Evolutionary conservation across 257 asterid species (phyloP).

Genomic region (Solanum rostratum): DNA sequence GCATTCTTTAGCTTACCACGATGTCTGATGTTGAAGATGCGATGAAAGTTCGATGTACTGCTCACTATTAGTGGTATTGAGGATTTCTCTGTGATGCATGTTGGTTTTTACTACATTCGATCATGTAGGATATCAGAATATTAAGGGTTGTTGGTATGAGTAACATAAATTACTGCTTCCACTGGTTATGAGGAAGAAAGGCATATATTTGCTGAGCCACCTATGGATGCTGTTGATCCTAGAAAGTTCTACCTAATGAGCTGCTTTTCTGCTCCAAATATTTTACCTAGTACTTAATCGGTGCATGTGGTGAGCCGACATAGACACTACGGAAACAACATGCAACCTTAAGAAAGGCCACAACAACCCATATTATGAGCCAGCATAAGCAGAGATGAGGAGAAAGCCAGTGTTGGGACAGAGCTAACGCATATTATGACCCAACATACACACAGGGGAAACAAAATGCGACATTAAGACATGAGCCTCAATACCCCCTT

Average conservation of each 20-base stretch:
- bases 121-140: background rate
- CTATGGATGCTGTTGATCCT: background rate
- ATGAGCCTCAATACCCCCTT: too few species aligned
- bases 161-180: background rate
- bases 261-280: background rate
- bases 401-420: too few species aligned
- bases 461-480: too few species aligned
- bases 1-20: background rate
- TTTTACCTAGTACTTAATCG: background rate
- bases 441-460: too few species aligned
- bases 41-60: too few species aligned
- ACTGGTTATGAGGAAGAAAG: constrained; percentile 71
- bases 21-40: background rate
- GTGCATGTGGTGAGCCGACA: too few species aligned
- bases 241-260: background rate
- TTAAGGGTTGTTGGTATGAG: background rate
- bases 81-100: background rate
- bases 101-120: background rate
- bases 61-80: background rate
- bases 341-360: too few species aligned
- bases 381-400: too few species aligned
- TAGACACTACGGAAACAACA: too few species aligned
- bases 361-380: too few species aligned
- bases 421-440: too few species aligned
- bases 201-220: constrained; percentile 76